Conservation (phyloP, 306 rosid genomes). For the Prunus padus region DNA sequence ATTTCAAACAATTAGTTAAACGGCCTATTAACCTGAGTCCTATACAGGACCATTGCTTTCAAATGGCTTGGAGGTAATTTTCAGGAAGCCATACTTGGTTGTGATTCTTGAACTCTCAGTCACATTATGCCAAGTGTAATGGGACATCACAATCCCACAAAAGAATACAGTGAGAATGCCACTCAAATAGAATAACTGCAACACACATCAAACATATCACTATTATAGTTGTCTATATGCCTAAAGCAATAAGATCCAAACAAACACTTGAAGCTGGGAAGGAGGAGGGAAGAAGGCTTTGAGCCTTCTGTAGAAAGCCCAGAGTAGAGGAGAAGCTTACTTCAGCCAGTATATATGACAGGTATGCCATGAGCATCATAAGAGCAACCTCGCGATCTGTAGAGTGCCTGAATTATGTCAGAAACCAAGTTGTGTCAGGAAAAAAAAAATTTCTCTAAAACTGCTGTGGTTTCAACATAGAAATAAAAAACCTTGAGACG, state of each 20-base stretch:
- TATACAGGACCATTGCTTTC: constrained; percentile 11
- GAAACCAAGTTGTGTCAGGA: constrained; percentile 25
- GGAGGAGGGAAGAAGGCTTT: constrained; percentile 3
- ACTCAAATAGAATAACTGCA: constrained; percentile 86
- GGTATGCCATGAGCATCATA: constrained; percentile 98
- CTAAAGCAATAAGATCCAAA: not conserved
- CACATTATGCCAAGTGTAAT: constrained; percentile 99
- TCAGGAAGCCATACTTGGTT: constrained; percentile 62
- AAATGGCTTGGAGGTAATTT: constrained; percentile 23
- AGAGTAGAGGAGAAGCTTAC: constrained; percentile 47
- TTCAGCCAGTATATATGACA: constrained; percentile 95
- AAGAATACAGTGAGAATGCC: constrained; percentile 99
- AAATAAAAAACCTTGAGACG: not conserved
- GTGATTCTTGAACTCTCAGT: constrained; percentile 92
- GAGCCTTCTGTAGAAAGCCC: not conserved
- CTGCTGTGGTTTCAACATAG: not conserved
- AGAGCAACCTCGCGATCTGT: constrained; percentile 98
- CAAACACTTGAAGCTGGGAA: constrained; percentile 13
- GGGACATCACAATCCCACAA: constrained; percentile 98
- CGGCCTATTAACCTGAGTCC: constrained; percentile 15
- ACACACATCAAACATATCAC: constrained; percentile 24
- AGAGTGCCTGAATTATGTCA: constrained; percentile 70
- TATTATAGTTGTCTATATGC: constrained; percentile 1
- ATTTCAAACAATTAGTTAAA: constrained; percentile 11
- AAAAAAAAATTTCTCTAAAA: not conserved